These are phyloP conservation scores for Backusella tarrabulga DNA, from an alignment of 192 early-diverging fungal species.

Conservation along the genomic window DNA sequence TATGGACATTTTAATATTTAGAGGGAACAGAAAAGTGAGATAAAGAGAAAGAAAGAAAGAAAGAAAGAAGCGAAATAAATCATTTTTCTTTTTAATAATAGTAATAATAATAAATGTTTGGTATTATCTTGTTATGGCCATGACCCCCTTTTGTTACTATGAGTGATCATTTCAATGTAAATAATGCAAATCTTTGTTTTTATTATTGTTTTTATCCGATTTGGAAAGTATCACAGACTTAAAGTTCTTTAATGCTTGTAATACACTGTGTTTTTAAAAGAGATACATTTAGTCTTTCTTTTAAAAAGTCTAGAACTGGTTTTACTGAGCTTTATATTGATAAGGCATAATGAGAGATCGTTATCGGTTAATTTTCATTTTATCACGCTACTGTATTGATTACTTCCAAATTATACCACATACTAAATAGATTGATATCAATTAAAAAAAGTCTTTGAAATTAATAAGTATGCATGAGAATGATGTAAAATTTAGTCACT, in stretches of 20 bases:
- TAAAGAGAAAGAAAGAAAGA: neutral
- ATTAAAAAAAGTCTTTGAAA: neutral
- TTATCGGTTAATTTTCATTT: neutral
- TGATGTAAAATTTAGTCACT: neutral
- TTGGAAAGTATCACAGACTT: conserved; percentile 2
- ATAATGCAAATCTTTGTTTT: conserved; percentile 10
- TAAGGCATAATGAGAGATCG: too few species aligned
- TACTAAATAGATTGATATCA: neutral
- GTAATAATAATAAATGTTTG: neutral
- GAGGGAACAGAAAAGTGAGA: neutral
- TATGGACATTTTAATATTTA: neutral
- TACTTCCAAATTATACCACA: neutral
- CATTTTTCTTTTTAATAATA: neutral
- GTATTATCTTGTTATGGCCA: neutral
- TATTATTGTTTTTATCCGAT: conserved; percentile 8
- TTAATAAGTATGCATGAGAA: neutral
- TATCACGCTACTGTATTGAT: neutral
- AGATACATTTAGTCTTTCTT: too few species aligned
- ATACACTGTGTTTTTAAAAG: neutral
- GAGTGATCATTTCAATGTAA: neutral
- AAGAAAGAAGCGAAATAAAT: neutral
- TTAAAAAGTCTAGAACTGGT: neutral
- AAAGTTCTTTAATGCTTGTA: neutral
- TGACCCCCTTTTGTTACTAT: neutral
- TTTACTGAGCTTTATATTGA: neutral